Base-by-base conservation (phyloP, 2,329 filamentous ascomycete species). In the Penicillium palitans region DNA sequence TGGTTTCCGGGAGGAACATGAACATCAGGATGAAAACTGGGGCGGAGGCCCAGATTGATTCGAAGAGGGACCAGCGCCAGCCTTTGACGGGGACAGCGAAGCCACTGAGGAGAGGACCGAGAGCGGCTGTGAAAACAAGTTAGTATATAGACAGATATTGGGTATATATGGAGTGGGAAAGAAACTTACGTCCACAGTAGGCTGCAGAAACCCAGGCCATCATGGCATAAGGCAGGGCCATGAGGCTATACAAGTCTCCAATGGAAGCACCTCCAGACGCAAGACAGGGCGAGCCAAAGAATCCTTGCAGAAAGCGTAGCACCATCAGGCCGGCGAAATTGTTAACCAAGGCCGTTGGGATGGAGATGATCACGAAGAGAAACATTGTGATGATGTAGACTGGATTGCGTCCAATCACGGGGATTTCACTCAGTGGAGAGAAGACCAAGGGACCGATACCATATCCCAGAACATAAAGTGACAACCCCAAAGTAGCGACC, bases 301-400 rank as follows among this genome's bases (percentile, higher is more conserved):
- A 87, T 2, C 86, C 87, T 59, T 85, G 84, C 4, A 89, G 72
- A 72, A 88, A 88, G 1, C 87, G 81, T 3, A 87, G 76, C 2
- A 88, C 84, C 65, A 89, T 80, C 10, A 91, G 78, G 0, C 86
- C 86, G 0, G 83, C 75, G 52, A 86, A 88, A 74, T 86, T 88
- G 45, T 82, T 73, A 4, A 84, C 84, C 0, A 90, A 71, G 0
- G 86, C 84, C 0, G 87, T 84, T 0, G 87, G 87, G 17, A 90
- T 81, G 6, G 82, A 84, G 12, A 91, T 72, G 60, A 90, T 81
- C 49, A 88, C 84, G 70, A 90, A 91, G 29, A 90, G 76, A 58
- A 83, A 82, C 76, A 90, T 87, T 10, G 87, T 87, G 63, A 83
- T 70, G 37, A 89, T 82, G 72, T 91, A 91, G 6, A 88, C 83